A percentile compares a stretch with the other conserved stretches of the same genome.
These are phyloP conservation scores for Elaeis guineensis DNA, from an alignment of 176 grass and related monocot genomes.

Conservation along the genomic window DNA sequence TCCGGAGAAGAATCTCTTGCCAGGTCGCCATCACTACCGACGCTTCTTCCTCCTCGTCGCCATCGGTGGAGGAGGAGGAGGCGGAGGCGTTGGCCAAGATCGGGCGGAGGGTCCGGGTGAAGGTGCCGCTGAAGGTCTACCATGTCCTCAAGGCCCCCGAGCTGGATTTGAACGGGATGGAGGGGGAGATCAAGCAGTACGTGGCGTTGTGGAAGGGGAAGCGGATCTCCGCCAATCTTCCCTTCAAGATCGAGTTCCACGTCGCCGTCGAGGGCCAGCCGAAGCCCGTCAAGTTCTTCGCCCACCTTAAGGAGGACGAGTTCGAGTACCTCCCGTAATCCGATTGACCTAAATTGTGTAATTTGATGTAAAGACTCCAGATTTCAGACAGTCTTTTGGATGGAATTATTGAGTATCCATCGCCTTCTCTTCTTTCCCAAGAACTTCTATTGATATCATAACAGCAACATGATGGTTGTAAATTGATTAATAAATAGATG, in stretches of 20 bases:
- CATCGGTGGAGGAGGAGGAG: slow-evolving; percentile 6
- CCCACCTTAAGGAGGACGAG: slow-evolving; percentile 39
- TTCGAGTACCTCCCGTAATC: slow-evolving; percentile 25
- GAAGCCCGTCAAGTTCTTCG: slow-evolving; percentile 29
- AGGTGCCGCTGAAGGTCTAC: slow-evolving; percentile 26
- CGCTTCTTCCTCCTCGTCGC: slow-evolving; percentile 8
- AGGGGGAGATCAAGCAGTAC: slow-evolving; percentile 34
- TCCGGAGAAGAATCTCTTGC: slow-evolving; percentile 3
- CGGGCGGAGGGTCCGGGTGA: slow-evolving; percentile 29
- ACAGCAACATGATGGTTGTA: too few relatives aligned
- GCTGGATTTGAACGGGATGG: slow-evolving; percentile 33
- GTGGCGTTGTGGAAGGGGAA: slow-evolving; percentile 34
- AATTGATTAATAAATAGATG: too few relatives aligned
- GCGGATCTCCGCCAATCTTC: slow-evolving; percentile 35
- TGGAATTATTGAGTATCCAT: too few relatives aligned
- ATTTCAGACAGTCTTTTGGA: too few relatives aligned
- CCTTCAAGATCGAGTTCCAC: slow-evolving; percentile 31
- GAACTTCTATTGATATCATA: too few relatives aligned
- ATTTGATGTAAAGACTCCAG: too few relatives aligned
- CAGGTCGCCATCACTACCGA: slow-evolving; percentile 13
- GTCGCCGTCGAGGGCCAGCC: slow-evolving; percentile 22
- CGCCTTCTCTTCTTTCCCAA: too few relatives aligned
- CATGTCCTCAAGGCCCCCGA: slow-evolving; percentile 29
- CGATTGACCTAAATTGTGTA: too few relatives aligned
- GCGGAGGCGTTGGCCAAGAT: slow-evolving; percentile 6